Percentiles rank a stretch among this genome's conserved stretches.
Conservation (phyloP, 805 yeast species). For the Candida sithepensis region DNA sequence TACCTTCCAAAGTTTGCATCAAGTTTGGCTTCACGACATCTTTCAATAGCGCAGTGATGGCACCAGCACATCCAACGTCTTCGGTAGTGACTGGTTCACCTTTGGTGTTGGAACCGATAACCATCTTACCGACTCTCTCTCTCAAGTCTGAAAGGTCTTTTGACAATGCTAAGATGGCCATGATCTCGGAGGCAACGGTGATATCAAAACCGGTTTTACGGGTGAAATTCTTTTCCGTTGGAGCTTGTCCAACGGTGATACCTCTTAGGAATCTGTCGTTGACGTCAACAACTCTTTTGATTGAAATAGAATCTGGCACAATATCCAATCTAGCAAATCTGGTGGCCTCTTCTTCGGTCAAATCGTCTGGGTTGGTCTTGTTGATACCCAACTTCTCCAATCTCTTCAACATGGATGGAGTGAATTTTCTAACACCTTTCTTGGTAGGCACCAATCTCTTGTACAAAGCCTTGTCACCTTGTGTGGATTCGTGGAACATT, state of each 20-base stretch:
- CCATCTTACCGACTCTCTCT: conserved; percentile 71
- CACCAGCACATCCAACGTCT: conserved; percentile 84
- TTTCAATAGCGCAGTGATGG: conserved; percentile 74
- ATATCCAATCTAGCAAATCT: conserved; percentile 68
- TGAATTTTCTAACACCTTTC: conserved; percentile 65
- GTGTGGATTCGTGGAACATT: conserved; percentile 79
- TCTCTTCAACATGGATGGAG: conserved; percentile 65
- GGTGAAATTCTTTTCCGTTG: conserved; percentile 72
- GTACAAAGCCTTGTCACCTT: conserved; percentile 66
- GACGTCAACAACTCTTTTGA: conserved; percentile 83
- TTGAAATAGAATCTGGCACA: conserved; percentile 75
- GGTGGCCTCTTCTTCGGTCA: conserved; percentile 64
- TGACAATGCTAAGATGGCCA: conserved; percentile 80
- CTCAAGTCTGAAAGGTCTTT: conserved; percentile 69
- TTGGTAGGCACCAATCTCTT: conserved; percentile 73
- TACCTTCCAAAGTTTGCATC: conserved; percentile 87
- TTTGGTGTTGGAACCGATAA: conserved; percentile 58
- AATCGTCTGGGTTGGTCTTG: conserved; percentile 68
- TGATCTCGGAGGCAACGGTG: conserved; percentile 80
- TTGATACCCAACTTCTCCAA: conserved; percentile 63
- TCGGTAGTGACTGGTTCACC: conserved; percentile 80
- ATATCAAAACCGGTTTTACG: conserved; percentile 79
- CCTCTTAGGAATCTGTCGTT: conserved; percentile 79
- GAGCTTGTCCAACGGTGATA: conserved; percentile 75
- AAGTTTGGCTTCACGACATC: conserved; percentile 82